Conservation (phyloP, 1,284 basidiomycete species). For the Hortiboletus rubellus region DNA sequence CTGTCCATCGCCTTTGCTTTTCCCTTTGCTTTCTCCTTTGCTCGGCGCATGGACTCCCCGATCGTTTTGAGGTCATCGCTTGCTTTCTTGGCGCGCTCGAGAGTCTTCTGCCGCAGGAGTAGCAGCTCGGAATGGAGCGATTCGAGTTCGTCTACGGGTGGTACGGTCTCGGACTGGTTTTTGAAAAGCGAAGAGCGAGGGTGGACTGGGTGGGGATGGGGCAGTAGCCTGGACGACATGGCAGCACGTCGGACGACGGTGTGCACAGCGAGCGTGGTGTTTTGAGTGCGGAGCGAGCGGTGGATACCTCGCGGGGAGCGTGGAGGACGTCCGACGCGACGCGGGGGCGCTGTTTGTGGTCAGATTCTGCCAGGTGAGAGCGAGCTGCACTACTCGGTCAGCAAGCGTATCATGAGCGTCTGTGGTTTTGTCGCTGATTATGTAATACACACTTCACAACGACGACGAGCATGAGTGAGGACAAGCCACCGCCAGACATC, state of each 20-base stretch:
- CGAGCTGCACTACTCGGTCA: too few species aligned
- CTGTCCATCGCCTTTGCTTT: constrained; percentile 69
- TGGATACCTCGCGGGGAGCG: not conserved
- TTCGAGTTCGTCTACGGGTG: constrained; percentile 72
- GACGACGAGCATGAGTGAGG: constrained; percentile 13
- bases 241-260: constrained; percentile 21
- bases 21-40: constrained; percentile 75
- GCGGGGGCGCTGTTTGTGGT: constrained; percentile 6
- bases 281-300: constrained; percentile 12
- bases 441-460: constrained; percentile 31
- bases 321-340: constrained; percentile 24
- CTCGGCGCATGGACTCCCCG: constrained; percentile 65
- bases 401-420: constrained; percentile 30
- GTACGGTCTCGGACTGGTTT: constrained; percentile 61
- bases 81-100: constrained; percentile 66
- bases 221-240: constrained; percentile 54
- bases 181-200: constrained; percentile 59
- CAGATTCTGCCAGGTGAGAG: too few species aligned
- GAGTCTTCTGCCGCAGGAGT: constrained; percentile 50
- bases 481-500: constrained; percentile 26
- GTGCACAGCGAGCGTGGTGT: constrained; percentile 7
- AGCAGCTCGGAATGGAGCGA: constrained; percentile 60
- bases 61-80: constrained; percentile 66
- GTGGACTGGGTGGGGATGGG: constrained; percentile 44
- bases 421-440: constrained; percentile 33